phyloP scores from a whole-genome alignment of 352 stramenopile species.

The Phytophthora capsici region DNA sequence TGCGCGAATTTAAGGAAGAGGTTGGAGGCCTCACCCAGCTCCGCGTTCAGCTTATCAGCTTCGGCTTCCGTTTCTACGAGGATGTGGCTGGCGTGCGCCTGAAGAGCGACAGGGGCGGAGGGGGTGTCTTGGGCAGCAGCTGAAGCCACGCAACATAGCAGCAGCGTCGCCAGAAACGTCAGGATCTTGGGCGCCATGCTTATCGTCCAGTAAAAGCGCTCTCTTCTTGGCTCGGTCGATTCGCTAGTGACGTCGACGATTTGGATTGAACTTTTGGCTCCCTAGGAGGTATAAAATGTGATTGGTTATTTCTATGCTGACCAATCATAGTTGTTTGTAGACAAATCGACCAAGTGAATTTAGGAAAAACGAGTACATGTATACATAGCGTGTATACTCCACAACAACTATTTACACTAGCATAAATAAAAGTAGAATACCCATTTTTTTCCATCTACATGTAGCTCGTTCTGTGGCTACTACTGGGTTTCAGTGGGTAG shows the following conservation, averaged over 20 bases:
- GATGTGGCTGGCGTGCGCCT: slow-evolving; percentile 82
- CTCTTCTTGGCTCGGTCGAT: slow-evolving; percentile 3
- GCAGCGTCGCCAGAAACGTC: slow-evolving; percentile 29
- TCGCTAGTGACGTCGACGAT: slow-evolving; percentile 3
- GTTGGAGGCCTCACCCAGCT: slow-evolving; percentile 58
- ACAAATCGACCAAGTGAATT: no score
- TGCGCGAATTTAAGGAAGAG: slow-evolving; percentile 68
- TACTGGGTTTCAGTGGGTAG: slow-evolving; percentile 30
- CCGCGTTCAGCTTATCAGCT: slow-evolving; percentile 59
- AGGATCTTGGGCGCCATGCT: slow-evolving; percentile 34
- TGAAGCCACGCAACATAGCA: slow-evolving; percentile 26
- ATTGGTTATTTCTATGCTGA: slow-evolving; percentile 4
- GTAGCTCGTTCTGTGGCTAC: slow-evolving; percentile 1
- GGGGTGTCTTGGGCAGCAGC: slow-evolving; percentile 8
- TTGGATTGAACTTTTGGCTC: neutral
- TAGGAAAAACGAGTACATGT: no score
- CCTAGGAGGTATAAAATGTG: neutral
- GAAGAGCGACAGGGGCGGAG: slow-evolving; percentile 26
- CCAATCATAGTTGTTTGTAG: no score
- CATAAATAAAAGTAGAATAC: no score
- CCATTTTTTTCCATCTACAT: no score
- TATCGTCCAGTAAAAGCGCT: neutral
- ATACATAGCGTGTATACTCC: no score
- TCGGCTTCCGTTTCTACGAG: slow-evolving; percentile 76
- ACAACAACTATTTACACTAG: no score